phyloP scores from a whole-genome alignment of 768 basidiomycete species.

The Kwoniella pini region DNA sequence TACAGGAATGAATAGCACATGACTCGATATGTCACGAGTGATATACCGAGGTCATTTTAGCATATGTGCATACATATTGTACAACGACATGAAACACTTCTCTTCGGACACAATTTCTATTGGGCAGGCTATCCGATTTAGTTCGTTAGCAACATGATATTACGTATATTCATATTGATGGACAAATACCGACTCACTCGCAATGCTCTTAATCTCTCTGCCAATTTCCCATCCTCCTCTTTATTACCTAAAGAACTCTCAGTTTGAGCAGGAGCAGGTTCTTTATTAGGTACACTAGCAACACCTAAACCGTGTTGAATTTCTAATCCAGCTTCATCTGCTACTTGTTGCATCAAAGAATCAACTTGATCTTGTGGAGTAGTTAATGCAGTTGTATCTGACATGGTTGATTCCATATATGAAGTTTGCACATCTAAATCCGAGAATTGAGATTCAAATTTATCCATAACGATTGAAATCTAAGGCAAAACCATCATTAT shows the following conservation, averaged over 20 bases:
- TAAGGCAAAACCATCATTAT: conserved; percentile 55
- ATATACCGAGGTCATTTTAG: background rate
- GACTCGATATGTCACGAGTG: no score
- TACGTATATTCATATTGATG: no score
- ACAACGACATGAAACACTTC: conserved; percentile 23
- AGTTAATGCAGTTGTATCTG: conserved; percentile 82
- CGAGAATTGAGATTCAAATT: conserved; percentile 93
- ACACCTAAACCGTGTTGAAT: conserved; percentile 81
- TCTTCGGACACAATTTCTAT: background rate
- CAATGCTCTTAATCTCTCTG: conserved; percentile 82
- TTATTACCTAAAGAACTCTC: conserved; percentile 65
- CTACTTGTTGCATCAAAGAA: conserved; percentile 82
- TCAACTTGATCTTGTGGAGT: conserved; percentile 99
- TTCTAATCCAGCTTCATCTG: conserved; percentile 96
- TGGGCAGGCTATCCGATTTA: background rate
- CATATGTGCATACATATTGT: conserved; percentile 13
- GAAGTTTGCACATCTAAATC: conserved; percentile 97
- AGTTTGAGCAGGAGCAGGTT: conserved; percentile 60
- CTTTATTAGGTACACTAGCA: conserved; percentile 47
- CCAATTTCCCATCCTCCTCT: conserved; percentile 60
- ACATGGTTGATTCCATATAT: conserved; percentile 98
- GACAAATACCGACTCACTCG: conserved; percentile 58
- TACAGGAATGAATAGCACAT: no score
- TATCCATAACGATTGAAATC: conserved; percentile 99
- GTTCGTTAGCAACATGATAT: no score